Evolutionary conservation across 108 stramenopile genomes (phyloP).

Genomic region (Pseudonitzschia multiseries): DNA sequence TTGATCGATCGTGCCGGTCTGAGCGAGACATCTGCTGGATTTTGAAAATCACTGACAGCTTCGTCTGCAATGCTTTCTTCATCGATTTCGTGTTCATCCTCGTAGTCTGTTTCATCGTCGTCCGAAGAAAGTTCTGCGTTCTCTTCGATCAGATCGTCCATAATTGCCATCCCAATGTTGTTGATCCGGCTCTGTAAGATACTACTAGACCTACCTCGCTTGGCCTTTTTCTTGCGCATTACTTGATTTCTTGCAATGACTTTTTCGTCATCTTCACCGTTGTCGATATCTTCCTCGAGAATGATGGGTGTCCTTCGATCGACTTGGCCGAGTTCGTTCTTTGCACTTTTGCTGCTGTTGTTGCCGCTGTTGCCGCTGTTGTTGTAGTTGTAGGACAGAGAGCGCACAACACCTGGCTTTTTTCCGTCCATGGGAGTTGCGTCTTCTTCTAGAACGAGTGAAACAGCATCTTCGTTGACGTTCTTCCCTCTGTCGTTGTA

Average conservation of each 20-base stretch:
- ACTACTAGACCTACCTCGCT: conserved; percentile 11
- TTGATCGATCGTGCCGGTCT: not conserved
- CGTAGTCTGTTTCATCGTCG: conserved; percentile 9
- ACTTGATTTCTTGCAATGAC: not conserved
- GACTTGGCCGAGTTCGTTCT: not conserved
- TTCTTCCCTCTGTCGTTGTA: not conserved
- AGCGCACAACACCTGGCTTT: not conserved
- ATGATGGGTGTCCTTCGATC: not conserved
- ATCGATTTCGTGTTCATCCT: not conserved
- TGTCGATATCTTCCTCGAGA: conserved; percentile 5
- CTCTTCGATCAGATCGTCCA: conserved; percentile 19
- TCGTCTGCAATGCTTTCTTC: not conserved
- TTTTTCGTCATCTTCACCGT: not conserved
- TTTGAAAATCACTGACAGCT: not conserved
- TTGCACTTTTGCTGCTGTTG: not conserved
- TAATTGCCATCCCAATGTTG: conserved; percentile 2
- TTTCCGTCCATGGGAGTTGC: not conserved
- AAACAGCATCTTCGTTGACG: not conserved
- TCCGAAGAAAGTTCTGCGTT: conserved; percentile 6
- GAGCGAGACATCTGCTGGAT: conserved; percentile 2
- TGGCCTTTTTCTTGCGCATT: conserved; percentile 10
- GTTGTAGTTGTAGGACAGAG: not conserved
- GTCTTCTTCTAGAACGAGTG: not conserved
- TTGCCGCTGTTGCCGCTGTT: not conserved
- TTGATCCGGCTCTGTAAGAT: conserved; percentile 1